Base-by-base conservation (phyloP, 1,284 basidiomycete species). In the Fomitopsis schrenkii region DNA sequence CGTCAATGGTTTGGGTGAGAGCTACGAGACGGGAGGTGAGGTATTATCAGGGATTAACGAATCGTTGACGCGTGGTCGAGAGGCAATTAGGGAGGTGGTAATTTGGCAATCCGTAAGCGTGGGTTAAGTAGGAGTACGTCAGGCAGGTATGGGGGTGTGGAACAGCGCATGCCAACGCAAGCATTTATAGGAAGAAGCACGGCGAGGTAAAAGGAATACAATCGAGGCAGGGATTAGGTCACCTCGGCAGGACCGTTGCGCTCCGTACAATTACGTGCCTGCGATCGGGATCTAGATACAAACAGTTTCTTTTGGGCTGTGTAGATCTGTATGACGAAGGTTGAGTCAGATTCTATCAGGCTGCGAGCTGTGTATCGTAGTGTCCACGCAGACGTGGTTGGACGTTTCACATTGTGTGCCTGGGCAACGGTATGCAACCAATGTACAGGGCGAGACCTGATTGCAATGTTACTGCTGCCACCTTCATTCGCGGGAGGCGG, bases 381-480 rank as follows among this genome's bases (percentile, higher is more conserved):
- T 38, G 52, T 36, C 52, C 19, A 36, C 19, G 17, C n/a, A 17
- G 52, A 22, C 36, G 33, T 54, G 2, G 4, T 54, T 33, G 7
- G 52, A 22, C 36, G 52, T 54, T 54, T 54, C 52, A 54, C n/a
- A n/a, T 14, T 7, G 52, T 38, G 33, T 36, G 19, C 48, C 48
- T 50, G 45, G 45, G 22, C 45, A 15, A n/a, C 44, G 44, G 15
- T 28, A 8, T 46, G 48, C 17, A 50, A 4, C 14, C 28, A n/a
- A 28, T 33, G 48, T 50, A 30, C 48, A 30, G 28, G 48, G n/a
- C 26, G 52, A 17, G 15, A 26, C 12, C 26, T 54, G 52, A 54
- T 54, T 54, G 36, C 35, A 54, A 54, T 54, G 52, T 54, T 54
- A n/a, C 8, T 36, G n/a, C 36, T 54, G 52, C 52, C 52, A 54